Base-by-base conservation (phyloP, 495 filamentous ascomycete genomes). In the Aspergillus avenaceus region DNA sequence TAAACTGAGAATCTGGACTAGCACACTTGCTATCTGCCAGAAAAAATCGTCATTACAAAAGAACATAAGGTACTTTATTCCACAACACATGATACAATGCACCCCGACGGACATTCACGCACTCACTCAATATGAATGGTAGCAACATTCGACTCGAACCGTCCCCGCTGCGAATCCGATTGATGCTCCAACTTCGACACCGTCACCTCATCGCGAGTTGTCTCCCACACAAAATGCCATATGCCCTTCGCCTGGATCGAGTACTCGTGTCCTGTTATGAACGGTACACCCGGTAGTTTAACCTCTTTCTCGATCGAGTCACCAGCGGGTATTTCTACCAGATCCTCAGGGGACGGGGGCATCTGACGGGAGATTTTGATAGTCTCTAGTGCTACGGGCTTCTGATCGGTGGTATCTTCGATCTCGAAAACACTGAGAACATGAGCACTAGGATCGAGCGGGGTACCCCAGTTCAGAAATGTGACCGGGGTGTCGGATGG, bases 401-500 rank as follows among this genome's bases (percentile, higher is more conserved):
- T 36, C 24, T 68, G 55, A 23, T 49, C 55, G 22, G 54, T 63
- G 8, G 58, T 61, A 38, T 73, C 71, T 25, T 59, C 56, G 24
- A 79, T 60, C 8, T 68, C 58, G 41, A 81, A 64, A 12, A 80
- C 59, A 23, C 77, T 75, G 8, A 78, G 59, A 18, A 72, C 54
- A 21, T 70, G 60, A 8, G 76, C 78, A 23, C 64, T 48, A 4
- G 66, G 52, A 49, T 81, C 79, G 8, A 81, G 55, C 5, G 78
- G 78, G 4, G 72, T 72, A 41, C 68, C 60, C 74, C 73, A 81
- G 29, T 55, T 62, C 11, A 81, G 62, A 14, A 82, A 36, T 1
- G 76, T 80, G 12, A 79, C 59, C 23, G 77, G 64, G 8, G 58
- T 28, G 0, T 55, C 38, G 24, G 64, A 59, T 1, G 61, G 58